Evolutionary conservation across 306 rosid genomes (phyloP).

Genomic region (Urtica urens): DNA sequence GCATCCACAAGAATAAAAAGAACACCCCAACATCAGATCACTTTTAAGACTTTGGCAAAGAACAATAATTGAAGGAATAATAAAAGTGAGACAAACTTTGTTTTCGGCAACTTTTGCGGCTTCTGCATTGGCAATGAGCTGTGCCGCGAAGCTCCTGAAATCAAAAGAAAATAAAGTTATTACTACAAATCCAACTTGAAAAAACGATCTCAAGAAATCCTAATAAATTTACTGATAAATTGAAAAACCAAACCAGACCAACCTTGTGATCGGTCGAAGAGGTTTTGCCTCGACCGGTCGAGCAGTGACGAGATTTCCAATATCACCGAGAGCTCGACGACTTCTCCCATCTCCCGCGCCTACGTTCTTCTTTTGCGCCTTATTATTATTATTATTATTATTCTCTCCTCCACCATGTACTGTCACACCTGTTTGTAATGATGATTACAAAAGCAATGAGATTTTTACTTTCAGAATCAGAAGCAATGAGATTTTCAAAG

Average conservation of each 20-base stretch:
- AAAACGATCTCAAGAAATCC: not conserved
- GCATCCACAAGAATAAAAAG: not conserved
- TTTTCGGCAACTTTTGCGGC: constrained; percentile 54
- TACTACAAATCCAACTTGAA: not conserved
- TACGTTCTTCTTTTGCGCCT: constrained; percentile 31
- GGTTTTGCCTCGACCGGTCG: constrained; percentile 49
- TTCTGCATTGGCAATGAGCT: constrained; percentile 78
- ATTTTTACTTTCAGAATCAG: not conserved
- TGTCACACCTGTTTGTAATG: constrained; percentile 36
- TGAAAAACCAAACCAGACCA: not conserved
- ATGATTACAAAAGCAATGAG: not conserved
- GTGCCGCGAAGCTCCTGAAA: constrained; percentile 73
- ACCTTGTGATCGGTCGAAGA: constrained; percentile 86
- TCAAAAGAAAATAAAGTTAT: constrained; percentile 16
- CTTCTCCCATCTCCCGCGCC: constrained; percentile 40
- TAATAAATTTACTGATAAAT: not conserved
- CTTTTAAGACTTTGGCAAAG: not conserved
- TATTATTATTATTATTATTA: constrained; percentile 32
- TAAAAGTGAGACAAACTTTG: constrained; percentile 27
- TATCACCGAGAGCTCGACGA: constrained; percentile 63
- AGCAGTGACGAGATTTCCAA: constrained; percentile 48
- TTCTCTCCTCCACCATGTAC: constrained; percentile 34
- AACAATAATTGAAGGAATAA: not conserved
- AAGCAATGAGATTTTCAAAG: not conserved
- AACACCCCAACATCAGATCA: not conserved